Evolutionary conservation across 2,329 filamentous ascomycete species (phyloP), one percentile per base, ranked within the genome.

Genomic region (Penicillium sp.): DNA sequence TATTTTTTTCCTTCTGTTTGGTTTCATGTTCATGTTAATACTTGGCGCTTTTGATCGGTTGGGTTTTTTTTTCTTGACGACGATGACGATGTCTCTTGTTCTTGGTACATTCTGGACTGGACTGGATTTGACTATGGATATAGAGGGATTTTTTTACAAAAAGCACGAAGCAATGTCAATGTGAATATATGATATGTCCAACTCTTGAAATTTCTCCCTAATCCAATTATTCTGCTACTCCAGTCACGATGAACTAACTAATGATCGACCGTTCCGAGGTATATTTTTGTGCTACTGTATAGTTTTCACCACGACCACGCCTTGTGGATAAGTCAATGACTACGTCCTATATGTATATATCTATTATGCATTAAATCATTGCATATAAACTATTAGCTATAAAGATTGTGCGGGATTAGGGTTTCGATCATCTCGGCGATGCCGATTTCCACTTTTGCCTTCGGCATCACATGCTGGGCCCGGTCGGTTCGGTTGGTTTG

Each of bases 81-180:
- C 40, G 38, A 53, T 47, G 49, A 59, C 40, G 49, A 59, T 53
- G 49, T 22, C 56, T 28, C 24, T 37, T 28, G 24, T 51, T 51
- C 49, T 51, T 33, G 47, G 33, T 47, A 13, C n/a, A 50, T 22
- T n/a, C 35, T 51, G 30, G n/a, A 35, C 30, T 51, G 28, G 49
- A 51, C 30, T 35, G 28, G 49, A 51, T 5, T 53, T 40, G 30
- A 53, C 38, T 45, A 47, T 59, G 56, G 49, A 45, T 53, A 59
- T 59, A 59, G 56, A 59, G 49, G 38, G 38, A 53, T 47, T 53
- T 19, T 30, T 4, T 24, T n/a, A n/a, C 35, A 19, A 59, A 58
- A 58, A 45, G 37, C 28, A 59, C 33, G 56, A 59, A 17, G 17
- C 49, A 22, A 51, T 51, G 49, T 51, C 26, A 58, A 58, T 58